Percentiles rank a stretch among this genome's conserved stretches.
These are phyloP conservation scores for Phlyctochytrium bullatum DNA, from an alignment of 192 early-diverging fungal genomes.

Conservation along the genomic window DNA sequence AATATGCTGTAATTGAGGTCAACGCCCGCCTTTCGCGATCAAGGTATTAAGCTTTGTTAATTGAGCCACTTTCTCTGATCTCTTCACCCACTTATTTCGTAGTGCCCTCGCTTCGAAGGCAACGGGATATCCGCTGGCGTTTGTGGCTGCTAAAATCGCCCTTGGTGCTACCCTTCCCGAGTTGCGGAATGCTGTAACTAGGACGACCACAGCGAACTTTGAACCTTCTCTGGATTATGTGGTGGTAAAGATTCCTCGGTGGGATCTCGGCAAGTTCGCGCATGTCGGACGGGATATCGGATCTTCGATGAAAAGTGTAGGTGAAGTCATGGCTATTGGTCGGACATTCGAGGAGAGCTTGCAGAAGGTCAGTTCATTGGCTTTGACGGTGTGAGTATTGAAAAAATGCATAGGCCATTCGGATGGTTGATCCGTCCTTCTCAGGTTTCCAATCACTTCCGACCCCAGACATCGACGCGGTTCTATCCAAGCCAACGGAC, in stretches of 20 bases:
- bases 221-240: conserved; percentile 95
- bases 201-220: conserved; percentile 93
- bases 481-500: conserved; percentile 72
- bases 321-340: conserved; percentile 98
- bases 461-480: conserved; percentile 54
- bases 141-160: conserved; percentile 96
- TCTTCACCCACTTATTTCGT: conserved; percentile 15
- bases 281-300: conserved; percentile 84
- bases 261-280: conserved; percentile 95
- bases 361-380: conserved; percentile 65
- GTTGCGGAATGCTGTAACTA: conserved; percentile 87
- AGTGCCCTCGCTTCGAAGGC: conserved; percentile 94
- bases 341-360: conserved; percentile 94
- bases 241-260: conserved; percentile 96
- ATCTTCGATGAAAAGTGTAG: conserved; percentile 93
- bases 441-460: conserved; percentile 72
- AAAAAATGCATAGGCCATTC: conserved; percentile 62
- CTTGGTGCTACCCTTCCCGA: conserved; percentile 85
- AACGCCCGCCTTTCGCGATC: conserved; percentile 92
- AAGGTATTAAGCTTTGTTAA: conserved; percentile 19
- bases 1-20: conserved; percentile 96
- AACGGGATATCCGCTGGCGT: conserved; percentile 96
- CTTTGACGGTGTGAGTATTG: conserved; percentile 1
- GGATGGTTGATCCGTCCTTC: conserved; percentile 91
- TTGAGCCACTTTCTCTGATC: conserved; percentile 14